Evolutionary conservation across 805 yeast genomes (phyloP).

Genomic region (Candida patagonica): DNA sequence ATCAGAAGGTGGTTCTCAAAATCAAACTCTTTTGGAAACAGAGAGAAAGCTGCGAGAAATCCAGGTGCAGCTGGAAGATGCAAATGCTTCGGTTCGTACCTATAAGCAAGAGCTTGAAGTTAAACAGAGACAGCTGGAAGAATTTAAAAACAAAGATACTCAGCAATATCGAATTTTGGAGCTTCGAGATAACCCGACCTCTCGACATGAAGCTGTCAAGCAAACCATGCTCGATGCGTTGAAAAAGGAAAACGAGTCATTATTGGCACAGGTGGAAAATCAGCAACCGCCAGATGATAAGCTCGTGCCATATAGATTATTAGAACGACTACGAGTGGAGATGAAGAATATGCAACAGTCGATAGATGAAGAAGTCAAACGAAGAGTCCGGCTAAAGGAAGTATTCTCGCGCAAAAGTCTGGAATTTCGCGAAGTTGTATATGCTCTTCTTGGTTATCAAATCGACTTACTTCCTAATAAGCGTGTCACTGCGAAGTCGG

Average conservation of each 20-base stretch:
- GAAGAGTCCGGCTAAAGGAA: slow-evolving; percentile 33
- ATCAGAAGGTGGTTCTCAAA: slow-evolving; percentile 2
- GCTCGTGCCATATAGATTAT: slow-evolving; percentile 49
- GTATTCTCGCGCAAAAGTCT: slow-evolving; percentile 56
- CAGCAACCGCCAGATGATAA: slow-evolving; percentile 18
- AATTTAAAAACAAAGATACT: slow-evolving; percentile 6
- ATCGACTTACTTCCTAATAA: slow-evolving; percentile 55
- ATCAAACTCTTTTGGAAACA: slow-evolving; percentile 9
- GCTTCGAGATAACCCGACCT: slow-evolving; percentile 55
- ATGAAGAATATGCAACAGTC: slow-evolving; percentile 29
- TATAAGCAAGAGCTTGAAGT: slow-evolving; percentile 21
- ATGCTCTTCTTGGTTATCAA: slow-evolving; percentile 60
- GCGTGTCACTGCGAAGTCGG: slow-evolving; percentile 45
- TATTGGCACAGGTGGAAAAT: slow-evolving; percentile 27
- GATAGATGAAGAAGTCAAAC: slow-evolving; percentile 16
- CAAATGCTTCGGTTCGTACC: slow-evolving; percentile 7
- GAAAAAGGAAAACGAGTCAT: slow-evolving; percentile 47
- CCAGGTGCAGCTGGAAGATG: slow-evolving; percentile 16
- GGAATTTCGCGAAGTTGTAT: slow-evolving; percentile 60
- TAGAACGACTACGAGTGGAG: slow-evolving; percentile 53
- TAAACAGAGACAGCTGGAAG: slow-evolving; percentile 10
- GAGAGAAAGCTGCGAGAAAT: slow-evolving; percentile 11
- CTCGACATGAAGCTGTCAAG: slow-evolving; percentile 52
- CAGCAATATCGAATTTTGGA: slow-evolving; percentile 41
- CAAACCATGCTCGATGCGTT: slow-evolving; percentile 42